These are phyloP conservation scores for Euphorbia celastroides DNA, from an alignment of 441 rosid genomes.

Conservation along the genomic window DNA sequence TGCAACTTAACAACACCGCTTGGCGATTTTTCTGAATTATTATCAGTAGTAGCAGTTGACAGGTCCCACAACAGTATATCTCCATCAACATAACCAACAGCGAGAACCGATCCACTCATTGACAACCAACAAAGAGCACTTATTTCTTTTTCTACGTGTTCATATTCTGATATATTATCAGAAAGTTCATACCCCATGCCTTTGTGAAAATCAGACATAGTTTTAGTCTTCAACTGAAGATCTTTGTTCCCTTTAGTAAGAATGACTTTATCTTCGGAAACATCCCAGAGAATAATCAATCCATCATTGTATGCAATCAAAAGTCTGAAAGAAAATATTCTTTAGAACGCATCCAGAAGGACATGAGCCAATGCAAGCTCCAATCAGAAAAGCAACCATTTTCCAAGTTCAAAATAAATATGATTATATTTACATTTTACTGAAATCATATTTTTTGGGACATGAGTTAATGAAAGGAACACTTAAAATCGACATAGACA, in stretches of 20 bases:
- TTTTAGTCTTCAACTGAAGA: conserved; percentile 49
- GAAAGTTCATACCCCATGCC: conserved; percentile 19
- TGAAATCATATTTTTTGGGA: neutral
- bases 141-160: conserved; percentile 47
- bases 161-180: conserved; percentile 23
- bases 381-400: neutral
- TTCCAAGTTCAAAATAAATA: too few relatives aligned
- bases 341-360: conserved; percentile 14
- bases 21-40: conserved; percentile 25
- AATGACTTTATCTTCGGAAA: conserved; percentile 35
- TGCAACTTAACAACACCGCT: conserved; percentile 47
- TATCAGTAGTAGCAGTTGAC: conserved; percentile 23
- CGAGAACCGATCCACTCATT: conserved; percentile 48
- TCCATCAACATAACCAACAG: conserved; percentile 65
- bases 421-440: neutral
- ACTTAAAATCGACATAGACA: neutral
- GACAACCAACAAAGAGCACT: conserved; percentile 74
- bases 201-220: conserved; percentile 21
- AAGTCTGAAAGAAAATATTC: conserved; percentile 37
- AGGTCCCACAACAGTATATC: conserved; percentile 67
- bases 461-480: neutral
- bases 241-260: conserved; percentile 56
- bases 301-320: conserved; percentile 58
- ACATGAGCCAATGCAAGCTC: neutral
- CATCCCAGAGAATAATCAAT: conserved; percentile 57